Evolutionary conservation across 2,329 filamentous ascomycete genomes (phyloP).

Genomic region (Fusarium chuoi): DNA sequence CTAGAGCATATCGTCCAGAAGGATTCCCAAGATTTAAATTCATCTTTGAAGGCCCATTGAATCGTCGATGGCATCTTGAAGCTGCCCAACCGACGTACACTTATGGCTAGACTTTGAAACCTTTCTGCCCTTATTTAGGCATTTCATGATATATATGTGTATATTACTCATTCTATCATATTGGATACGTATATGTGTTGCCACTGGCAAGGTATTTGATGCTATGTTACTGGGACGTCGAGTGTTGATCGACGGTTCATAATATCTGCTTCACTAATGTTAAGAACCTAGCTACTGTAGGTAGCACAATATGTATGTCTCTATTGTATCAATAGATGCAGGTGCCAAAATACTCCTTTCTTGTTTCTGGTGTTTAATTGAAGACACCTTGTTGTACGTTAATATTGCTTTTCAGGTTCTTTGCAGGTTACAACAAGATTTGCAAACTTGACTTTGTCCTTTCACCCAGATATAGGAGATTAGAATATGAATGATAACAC

Average conservation of each 20-base stretch:
- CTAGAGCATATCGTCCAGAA: not conserved
- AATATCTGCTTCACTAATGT: not conserved
- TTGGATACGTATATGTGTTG: not conserved
- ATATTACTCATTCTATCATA: not conserved
- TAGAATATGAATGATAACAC: not conserved
- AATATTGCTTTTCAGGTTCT: not conserved
- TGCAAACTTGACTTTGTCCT: not conserved
- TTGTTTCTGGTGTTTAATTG: not conserved
- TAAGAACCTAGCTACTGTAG: not conserved
- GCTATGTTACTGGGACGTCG: not conserved
- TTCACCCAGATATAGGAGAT: not conserved
- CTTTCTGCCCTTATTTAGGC: not conserved
- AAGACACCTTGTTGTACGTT: not conserved
- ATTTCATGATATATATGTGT: not conserved
- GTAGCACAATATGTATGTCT: too few species aligned
- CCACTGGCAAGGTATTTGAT: not conserved
- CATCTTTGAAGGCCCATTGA: not conserved
- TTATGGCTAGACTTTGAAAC: not conserved
- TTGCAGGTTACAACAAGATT: not conserved
- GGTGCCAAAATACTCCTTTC: too few species aligned
- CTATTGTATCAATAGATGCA: too few species aligned
- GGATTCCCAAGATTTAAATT: not conserved
- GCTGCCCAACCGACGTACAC: not conserved
- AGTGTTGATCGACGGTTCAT: not conserved
- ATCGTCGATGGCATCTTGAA: not conserved